Conservation (phyloP, 257 asterid species). For the Henckelia pumila region DNA sequence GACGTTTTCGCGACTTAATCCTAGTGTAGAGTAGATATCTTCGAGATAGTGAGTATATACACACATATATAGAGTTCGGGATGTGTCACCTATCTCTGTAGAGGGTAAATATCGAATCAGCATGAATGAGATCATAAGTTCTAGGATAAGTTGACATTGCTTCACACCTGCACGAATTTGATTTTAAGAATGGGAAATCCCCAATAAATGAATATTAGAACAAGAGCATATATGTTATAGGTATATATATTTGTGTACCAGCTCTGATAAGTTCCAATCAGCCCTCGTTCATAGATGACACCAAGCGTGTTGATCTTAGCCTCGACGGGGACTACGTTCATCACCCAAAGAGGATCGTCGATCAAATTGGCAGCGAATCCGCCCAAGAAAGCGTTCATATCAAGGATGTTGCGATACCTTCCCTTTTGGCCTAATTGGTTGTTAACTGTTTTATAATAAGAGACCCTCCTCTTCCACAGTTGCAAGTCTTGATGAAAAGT, state of each 20-base stretch:
- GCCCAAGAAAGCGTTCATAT: conserved; percentile 84
- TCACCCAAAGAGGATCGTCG: conserved; percentile 74
- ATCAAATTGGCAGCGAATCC: conserved; percentile 75
- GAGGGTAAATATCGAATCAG: conserved; percentile 66
- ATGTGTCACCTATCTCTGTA: conserved; percentile 51
- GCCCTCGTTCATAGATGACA: conserved; percentile 71
- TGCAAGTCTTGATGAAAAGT: conserved; percentile 42
- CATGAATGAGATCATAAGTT: conserved; percentile 84
- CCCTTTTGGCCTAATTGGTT: conserved; percentile 58
- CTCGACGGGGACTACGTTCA: conserved; percentile 76
- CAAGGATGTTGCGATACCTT: conserved; percentile 69
- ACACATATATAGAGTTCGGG: not conserved
- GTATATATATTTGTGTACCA: conserved; percentile 38
- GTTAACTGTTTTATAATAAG: conserved; percentile 65
- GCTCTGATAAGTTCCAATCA: conserved; percentile 84
- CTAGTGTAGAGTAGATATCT: not conserved
- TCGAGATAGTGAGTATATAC: not conserved
- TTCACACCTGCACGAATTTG: conserved; percentile 57
- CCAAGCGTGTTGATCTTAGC: conserved; percentile 66
- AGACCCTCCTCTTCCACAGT: conserved; percentile 65
- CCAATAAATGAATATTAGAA: not conserved
- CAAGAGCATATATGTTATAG: not conserved
- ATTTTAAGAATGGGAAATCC: not conserved
- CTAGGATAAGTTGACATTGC: conserved; percentile 97
- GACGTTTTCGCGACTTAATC: not conserved